Conservation (phyloP, 1,284 basidiomycete genomes). For the Takashimella koratensis region DNA sequence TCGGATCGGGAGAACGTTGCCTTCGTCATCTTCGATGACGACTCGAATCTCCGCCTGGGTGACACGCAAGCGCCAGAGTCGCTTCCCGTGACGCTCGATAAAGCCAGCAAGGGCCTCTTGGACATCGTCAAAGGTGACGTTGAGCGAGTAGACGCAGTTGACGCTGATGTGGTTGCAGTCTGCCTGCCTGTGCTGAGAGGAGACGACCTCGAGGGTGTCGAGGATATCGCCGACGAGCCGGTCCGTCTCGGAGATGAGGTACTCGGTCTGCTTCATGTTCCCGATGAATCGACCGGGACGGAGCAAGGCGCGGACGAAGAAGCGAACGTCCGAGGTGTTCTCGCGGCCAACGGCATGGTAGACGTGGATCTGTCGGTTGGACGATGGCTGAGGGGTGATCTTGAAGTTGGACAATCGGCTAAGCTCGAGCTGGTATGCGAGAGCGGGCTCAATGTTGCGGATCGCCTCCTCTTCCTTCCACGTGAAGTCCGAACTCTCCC, state of each 20-base stretch:
- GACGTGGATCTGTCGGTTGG: conserved; percentile 93
- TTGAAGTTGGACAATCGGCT: conserved; percentile 96
- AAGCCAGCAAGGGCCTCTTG: conserved; percentile 94
- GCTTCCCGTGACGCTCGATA: conserved; percentile 96
- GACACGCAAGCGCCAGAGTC: conserved; percentile 95
- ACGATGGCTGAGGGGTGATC: conserved; percentile 86
- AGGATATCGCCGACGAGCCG: conserved; percentile 90
- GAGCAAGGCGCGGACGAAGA: conserved; percentile 96
- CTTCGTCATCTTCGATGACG: conserved; percentile 85
- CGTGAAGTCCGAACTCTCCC: conserved; percentile 58
- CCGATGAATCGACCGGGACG: conserved; percentile 91
- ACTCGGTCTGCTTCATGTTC: conserved; percentile 88
- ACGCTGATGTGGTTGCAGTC: conserved; percentile 97
- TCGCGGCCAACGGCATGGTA: conserved; percentile 93
- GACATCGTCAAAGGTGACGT: conserved; percentile 93
- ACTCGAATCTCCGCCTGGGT: conserved; percentile 96
- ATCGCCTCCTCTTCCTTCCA: conserved; percentile 97
- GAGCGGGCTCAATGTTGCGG: conserved; percentile 96
- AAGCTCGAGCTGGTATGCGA: conserved; percentile 97
- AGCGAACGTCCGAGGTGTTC: conserved; percentile 93
- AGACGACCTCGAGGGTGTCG: conserved; percentile 90
- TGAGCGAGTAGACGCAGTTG: conserved; percentile 96
- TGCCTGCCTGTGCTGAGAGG: conserved; percentile 76
- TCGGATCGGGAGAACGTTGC: conserved; percentile 90
- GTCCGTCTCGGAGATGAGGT: conserved; percentile 97